Evolutionary conservation across 352 stramenopile genomes (phyloP).

Genomic region (Phytophthora agathidicida): DNA sequence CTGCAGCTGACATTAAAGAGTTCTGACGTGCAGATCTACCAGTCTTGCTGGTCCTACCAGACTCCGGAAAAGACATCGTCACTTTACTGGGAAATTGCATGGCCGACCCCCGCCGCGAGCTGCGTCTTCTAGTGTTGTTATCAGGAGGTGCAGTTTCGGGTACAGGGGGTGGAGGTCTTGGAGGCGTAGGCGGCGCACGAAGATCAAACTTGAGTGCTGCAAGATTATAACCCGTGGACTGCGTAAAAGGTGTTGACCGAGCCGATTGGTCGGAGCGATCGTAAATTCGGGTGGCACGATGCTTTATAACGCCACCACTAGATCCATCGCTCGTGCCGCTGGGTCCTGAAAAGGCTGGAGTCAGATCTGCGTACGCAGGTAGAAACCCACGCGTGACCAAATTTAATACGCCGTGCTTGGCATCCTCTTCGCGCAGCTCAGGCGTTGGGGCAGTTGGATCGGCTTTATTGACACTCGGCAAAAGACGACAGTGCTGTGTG

Average conservation of each 20-base stretch:
- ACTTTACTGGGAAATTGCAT: conserved; percentile 27
- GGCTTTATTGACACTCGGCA: conserved; percentile 75
- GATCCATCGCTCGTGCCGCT: conserved; percentile 14
- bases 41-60: conserved; percentile 3
- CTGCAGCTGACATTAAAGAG: conserved; percentile 18
- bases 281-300: conserved; percentile 58
- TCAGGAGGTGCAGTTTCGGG: conserved; percentile 1
- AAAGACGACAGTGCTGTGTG: conserved; percentile 49
- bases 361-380: conserved; percentile 62
- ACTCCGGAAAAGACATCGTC: conserved; percentile 36
- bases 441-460: conserved; percentile 61
- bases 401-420: conserved; percentile 65
- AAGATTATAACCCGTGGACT: conserved; percentile 75
- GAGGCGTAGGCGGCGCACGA: conserved; percentile 10
- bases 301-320: conserved; percentile 59
- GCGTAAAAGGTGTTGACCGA: conserved; percentile 56
- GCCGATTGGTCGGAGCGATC: conserved; percentile 58
- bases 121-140: conserved; percentile 14
- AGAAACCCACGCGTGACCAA: conserved; percentile 78
- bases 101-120: conserved; percentile 7
- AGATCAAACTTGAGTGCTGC: conserved; percentile 84
- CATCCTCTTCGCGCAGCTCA: conserved; percentile 63
- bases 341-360: conserved; percentile 58
- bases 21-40: conserved; percentile 12
- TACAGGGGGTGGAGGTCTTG: conserved; percentile 2